These are phyloP conservation scores for Malus hybrid DNA, from an alignment of 331 rosid genomes.

Conservation along the genomic window DNA sequence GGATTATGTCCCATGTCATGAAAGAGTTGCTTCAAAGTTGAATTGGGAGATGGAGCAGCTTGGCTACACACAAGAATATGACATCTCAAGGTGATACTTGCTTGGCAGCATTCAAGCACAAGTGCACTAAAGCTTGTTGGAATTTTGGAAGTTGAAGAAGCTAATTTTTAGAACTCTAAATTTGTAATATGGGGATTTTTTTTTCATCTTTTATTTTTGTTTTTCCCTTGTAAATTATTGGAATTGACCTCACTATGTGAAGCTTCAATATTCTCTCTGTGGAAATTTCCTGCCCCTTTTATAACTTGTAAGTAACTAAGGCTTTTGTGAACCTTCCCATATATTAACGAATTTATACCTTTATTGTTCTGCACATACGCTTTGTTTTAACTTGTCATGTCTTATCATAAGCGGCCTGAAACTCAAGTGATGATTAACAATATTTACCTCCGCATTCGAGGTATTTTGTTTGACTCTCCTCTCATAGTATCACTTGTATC, in stretches of 20 bases:
- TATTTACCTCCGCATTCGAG: too few relatives aligned
- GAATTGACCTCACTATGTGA: constrained; percentile 53
- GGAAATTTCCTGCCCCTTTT: constrained; percentile 33
- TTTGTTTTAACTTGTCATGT: background rate
- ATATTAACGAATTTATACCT: constrained; percentile 29
- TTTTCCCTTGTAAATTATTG: constrained; percentile 52
- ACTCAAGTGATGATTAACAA: too few relatives aligned
- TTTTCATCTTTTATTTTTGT: constrained; percentile 8
- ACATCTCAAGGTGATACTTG: constrained; percentile 59
- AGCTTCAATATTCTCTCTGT: constrained; percentile 32
- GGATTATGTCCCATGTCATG: constrained; percentile 93
- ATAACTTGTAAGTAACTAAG: constrained; percentile 37
- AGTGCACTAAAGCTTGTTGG: constrained; percentile 10
- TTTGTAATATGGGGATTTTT: constrained; percentile 21
- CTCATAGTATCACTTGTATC: too few relatives aligned
- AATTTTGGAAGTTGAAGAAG: constrained; percentile 53
- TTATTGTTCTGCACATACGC: background rate
- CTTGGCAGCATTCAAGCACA: constrained; percentile 26
- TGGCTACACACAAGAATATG: constrained; percentile 67
- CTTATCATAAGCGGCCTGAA: background rate
- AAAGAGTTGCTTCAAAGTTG: constrained; percentile 78
- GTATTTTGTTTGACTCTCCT: too few relatives aligned
- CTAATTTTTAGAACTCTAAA: constrained; percentile 38
- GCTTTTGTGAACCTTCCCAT: constrained; percentile 29
- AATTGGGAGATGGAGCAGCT: constrained; percentile 82